Percentiles rank a stretch among this genome's conserved stretches.
phyloP scores from a whole-genome alignment of 2,329 filamentous ascomycete genomes.

The Fusarium mangiferae region DNA sequence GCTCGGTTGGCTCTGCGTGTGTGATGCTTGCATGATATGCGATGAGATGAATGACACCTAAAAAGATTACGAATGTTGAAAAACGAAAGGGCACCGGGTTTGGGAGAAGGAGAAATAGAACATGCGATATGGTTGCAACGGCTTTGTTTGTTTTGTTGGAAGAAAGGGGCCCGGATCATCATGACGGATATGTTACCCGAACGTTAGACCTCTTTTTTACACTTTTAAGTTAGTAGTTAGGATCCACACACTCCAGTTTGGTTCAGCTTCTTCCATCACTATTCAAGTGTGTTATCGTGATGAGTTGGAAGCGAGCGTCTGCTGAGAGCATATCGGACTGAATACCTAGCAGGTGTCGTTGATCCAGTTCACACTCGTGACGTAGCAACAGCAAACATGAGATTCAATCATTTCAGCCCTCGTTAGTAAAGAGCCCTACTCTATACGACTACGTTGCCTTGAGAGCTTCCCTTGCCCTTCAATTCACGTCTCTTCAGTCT shows the following conservation, averaged over 20 bases:
- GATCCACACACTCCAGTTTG: slow-evolving; percentile 43
- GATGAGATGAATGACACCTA: slow-evolving; percentile 42
- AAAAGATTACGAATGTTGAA: slow-evolving; percentile 30
- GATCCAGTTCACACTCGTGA: neutral
- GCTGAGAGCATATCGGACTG: neutral
- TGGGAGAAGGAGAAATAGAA: slow-evolving; percentile 29
- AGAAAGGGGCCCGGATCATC: slow-evolving; percentile 39
- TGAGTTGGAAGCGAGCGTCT: neutral
- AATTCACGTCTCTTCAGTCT: slow-evolving; percentile 8
- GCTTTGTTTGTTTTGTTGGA: slow-evolving; percentile 40
- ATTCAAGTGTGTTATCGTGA: neutral
- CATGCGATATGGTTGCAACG: slow-evolving; percentile 41
- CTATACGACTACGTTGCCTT: slow-evolving; percentile 6
- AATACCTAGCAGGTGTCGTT: neutral
- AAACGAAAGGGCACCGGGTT: slow-evolving; percentile 28
- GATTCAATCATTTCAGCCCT: slow-evolving; percentile 7
- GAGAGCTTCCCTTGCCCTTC: neutral
- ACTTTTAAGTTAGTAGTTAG: slow-evolving; percentile 42
- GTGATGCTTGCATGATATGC: slow-evolving; percentile 30
- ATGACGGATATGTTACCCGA: slow-evolving; percentile 46
- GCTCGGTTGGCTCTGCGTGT: neutral
- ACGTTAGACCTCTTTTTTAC: slow-evolving; percentile 45
- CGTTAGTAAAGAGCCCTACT: slow-evolving; percentile 12
- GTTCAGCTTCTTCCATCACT: slow-evolving; percentile 17
- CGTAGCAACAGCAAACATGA: neutral